Conservation (phyloP, 305 asterid species). For the Fraxinus xanthoxyloides region DNA sequence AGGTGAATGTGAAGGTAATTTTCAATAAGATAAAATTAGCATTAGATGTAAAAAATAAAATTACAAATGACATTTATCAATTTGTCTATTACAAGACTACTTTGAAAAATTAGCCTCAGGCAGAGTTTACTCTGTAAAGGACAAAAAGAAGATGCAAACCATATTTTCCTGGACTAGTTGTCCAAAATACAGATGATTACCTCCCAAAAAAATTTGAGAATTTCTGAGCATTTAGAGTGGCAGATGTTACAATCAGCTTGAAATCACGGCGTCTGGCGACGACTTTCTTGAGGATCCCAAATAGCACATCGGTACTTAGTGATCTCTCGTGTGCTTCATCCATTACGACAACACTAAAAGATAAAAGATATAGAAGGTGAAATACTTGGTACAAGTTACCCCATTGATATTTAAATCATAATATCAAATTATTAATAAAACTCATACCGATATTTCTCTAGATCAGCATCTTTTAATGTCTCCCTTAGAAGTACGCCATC, state of each 20-base stretch:
- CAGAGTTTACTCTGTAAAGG: neutral
- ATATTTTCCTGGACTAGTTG: constrained; percentile 9
- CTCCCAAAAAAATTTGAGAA: constrained; percentile 94
- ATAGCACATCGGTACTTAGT: constrained; percentile 85
- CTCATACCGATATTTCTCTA: constrained; percentile 87
- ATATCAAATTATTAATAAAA: constrained; percentile 1
- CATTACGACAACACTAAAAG: constrained; percentile 77
- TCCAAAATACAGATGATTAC: constrained; percentile 33
- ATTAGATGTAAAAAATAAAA: neutral
- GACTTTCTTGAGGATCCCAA: constrained; percentile 95
- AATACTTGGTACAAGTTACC: constrained; percentile 8
- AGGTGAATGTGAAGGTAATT: neutral
- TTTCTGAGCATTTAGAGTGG: constrained; percentile 90
- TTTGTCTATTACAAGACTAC: neutral
- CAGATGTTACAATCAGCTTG: constrained; percentile 96
- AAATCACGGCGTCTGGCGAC: constrained; percentile 95
- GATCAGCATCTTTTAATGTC: constrained; percentile 92
- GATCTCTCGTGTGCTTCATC: constrained; percentile 99
- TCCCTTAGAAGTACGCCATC: constrained; percentile 98
- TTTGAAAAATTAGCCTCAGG: neutral
- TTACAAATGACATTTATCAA: neutral
- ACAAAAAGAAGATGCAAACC: neutral
- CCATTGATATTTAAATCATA: neutral
- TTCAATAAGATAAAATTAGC: neutral
- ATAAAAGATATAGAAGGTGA: constrained; percentile 14